Evolutionary conservation across 148 eudicot genomes (phyloP).

Genomic region (Silene uniflora): DNA sequence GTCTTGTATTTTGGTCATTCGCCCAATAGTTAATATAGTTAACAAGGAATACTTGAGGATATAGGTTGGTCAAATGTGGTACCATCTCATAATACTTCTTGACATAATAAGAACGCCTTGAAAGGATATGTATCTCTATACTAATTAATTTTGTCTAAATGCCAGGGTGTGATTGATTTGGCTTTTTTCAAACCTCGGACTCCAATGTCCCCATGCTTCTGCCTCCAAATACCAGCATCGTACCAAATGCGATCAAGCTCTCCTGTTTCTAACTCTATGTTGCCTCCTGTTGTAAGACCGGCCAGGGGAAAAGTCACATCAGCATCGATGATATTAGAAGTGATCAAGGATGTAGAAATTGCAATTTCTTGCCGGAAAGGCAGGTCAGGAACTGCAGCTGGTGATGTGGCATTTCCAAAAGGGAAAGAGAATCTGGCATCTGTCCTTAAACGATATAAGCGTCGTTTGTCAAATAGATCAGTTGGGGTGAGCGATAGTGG

Average conservation of each 20-base stretch:
- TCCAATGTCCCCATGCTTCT: slow-evolving; percentile 66
- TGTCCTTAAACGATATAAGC: slow-evolving; percentile 93
- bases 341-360: slow-evolving; percentile 77
- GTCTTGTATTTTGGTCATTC: no score
- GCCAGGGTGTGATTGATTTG: slow-evolving; percentile 76
- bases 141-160: not conserved
- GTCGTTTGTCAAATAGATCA: slow-evolving; percentile 67
- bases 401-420: slow-evolving; percentile 95
- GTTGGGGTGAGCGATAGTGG: slow-evolving; percentile 37
- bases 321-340: slow-evolving; percentile 59
- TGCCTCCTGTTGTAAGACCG: slow-evolving; percentile 67
- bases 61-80: not conserved
- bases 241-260: slow-evolving; percentile 57
- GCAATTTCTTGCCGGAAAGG: slow-evolving; percentile 87
- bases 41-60: not conserved
- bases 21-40: not conserved
- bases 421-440: slow-evolving; percentile 96
- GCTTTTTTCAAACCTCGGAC: slow-evolving; percentile 79
- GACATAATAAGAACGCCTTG: not conserved
- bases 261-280: slow-evolving; percentile 44
- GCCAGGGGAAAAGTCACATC: slow-evolving; percentile 68
- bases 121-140: not conserved
- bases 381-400: slow-evolving; percentile 90
- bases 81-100: not conserved
- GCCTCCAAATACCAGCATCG: slow-evolving; percentile 66